Conservation (phyloP, 352 stramenopile genomes). For the Phytophthora multivora region DNA sequence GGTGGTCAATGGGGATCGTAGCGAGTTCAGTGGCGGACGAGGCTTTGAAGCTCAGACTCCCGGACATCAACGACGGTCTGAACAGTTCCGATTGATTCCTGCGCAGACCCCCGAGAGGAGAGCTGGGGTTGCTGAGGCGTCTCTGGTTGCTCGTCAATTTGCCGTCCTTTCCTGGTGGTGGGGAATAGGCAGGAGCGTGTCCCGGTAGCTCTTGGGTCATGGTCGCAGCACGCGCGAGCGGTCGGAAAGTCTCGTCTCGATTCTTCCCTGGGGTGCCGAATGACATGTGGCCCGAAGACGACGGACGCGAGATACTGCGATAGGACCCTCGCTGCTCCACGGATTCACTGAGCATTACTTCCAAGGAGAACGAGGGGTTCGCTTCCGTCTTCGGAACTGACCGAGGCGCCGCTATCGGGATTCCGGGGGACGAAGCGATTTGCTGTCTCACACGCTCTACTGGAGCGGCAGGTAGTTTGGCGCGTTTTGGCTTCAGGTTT, state of each 20-base stretch:
- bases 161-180: slow-evolving; percentile 13
- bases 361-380: slow-evolving; percentile 20
- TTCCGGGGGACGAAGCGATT: neutral
- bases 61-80: slow-evolving; percentile 14
- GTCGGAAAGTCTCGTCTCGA: slow-evolving; percentile 32
- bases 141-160: slow-evolving; percentile 21
- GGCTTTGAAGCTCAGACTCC: slow-evolving; percentile 28
- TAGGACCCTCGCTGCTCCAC: slow-evolving; percentile 22
- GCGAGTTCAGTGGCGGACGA: slow-evolving; percentile 20
- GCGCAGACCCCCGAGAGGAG: slow-evolving; percentile 26
- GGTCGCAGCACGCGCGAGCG: slow-evolving; percentile 33
- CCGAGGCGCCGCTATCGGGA: slow-evolving; percentile 14
- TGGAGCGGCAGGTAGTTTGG: neutral
- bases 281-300: slow-evolving; percentile 5
- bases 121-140: slow-evolving; percentile 30
- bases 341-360: slow-evolving; percentile 28
- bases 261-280: slow-evolving; percentile 30
- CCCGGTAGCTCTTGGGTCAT: slow-evolving; percentile 31
- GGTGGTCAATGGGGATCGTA: slow-evolving; percentile 3
- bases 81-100: slow-evolving; percentile 48
- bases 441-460: slow-evolving; percentile 11
- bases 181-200: slow-evolving; percentile 15
- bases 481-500: slow-evolving; percentile 24
- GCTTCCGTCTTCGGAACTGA: slow-evolving; percentile 17
- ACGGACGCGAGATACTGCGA: slow-evolving; percentile 6